Percentiles rank a stretch among this genome's conserved stretches.
These are phyloP conservation scores for Ceratocystis cubensis DNA, from an alignment of 2,329 filamentous ascomycete genomes.

Conservation along the genomic window DNA sequence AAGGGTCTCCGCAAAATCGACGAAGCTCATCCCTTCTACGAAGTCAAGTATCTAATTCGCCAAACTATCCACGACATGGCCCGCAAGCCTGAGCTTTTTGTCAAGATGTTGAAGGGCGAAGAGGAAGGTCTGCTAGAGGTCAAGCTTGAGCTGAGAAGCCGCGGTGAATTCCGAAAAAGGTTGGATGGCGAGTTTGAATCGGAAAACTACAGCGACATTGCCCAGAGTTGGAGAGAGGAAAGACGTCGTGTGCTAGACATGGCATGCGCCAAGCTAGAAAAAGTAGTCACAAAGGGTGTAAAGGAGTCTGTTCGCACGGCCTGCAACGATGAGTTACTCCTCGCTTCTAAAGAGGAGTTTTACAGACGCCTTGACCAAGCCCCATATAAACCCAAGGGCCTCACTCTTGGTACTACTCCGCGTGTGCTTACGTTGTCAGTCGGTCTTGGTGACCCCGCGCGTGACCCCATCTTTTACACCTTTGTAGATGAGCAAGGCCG, in stretches of 20 bases:
- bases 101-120: constrained; percentile 96
- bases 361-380: constrained; percentile 85
- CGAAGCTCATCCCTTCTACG: constrained; percentile 90
- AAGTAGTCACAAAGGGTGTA: constrained; percentile 75
- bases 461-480: constrained; percentile 79
- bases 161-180: constrained; percentile 61
- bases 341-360: constrained; percentile 77
- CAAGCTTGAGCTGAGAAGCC: constrained; percentile 61
- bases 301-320: constrained; percentile 90
- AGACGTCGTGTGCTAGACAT: constrained; percentile 72
- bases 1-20: constrained; percentile 90
- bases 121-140: constrained; percentile 87
- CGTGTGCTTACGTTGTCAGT: constrained; percentile 80
- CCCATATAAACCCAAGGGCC: constrained; percentile 87
- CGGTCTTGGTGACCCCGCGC: constrained; percentile 57
- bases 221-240: constrained; percentile 87
- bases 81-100: constrained; percentile 72
- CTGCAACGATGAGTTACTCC: constrained; percentile 86
- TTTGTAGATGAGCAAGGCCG: constrained; percentile 89
- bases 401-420: constrained; percentile 76
- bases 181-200: constrained; percentile 78
- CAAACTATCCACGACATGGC: constrained; percentile 75
- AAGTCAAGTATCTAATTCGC: constrained; percentile 90
- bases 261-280: constrained; percentile 70
- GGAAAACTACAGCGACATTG: constrained; percentile 88